Conservation (phyloP, 352 stramenopile genomes). For the Pythium aquatile region DNA sequence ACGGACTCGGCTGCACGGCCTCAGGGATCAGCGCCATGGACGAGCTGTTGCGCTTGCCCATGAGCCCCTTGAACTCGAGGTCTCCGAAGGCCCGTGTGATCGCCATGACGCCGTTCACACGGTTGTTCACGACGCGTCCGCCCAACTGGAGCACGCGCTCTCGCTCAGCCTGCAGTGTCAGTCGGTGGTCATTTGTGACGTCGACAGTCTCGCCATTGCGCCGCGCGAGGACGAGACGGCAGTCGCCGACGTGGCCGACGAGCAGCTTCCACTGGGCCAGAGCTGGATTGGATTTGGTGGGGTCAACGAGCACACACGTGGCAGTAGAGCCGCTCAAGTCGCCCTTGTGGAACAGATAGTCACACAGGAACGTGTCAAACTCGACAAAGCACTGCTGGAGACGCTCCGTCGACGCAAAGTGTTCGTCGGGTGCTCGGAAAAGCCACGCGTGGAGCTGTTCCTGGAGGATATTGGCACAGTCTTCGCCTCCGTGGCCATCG, state of each 20-base stretch:
- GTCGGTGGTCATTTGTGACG: conserved; percentile 71
- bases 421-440: conserved; percentile 35
- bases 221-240: conserved; percentile 53
- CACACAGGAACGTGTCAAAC: conserved; percentile 66
- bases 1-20: conserved; percentile 31
- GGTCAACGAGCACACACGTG: conserved; percentile 43
- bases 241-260: conserved; percentile 77
- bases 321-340: conserved; percentile 80
- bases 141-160: conserved; percentile 54
- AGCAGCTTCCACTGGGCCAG: conserved; percentile 18
- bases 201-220: conserved; percentile 39
- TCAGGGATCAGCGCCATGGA: conserved; percentile 16
- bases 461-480: conserved; percentile 68
- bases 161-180: conserved; percentile 45
- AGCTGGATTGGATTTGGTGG: neutral
- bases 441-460: conserved; percentile 74
- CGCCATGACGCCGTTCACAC: conserved; percentile 82
- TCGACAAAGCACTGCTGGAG: conserved; percentile 56
- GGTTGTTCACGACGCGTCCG: conserved; percentile 74
- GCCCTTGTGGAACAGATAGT: conserved; percentile 68
- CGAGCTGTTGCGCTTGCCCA: conserved; percentile 21
- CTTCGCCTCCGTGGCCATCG: conserved; percentile 80
- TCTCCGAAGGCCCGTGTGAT: conserved; percentile 85
- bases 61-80: conserved; percentile 74
- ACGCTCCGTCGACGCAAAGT: conserved; percentile 23